Conservation (phyloP, 257 asterid genomes). For the Forsythia suspensa region DNA sequence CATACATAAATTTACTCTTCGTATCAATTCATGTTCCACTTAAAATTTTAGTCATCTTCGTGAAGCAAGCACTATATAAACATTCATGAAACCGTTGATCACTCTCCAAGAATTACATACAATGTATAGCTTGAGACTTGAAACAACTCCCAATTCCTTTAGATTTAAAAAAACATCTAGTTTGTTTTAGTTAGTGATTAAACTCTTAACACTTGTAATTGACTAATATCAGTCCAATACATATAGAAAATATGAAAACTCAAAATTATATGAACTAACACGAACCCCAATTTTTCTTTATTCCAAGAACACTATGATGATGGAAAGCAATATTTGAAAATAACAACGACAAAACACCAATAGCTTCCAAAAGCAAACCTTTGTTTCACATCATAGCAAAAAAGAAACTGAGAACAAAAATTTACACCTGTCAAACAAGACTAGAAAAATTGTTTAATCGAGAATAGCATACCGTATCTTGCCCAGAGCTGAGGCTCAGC, state of each 20-base stretch:
- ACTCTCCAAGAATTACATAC: not conserved
- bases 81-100: not conserved
- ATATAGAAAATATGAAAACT: too few species aligned
- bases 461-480: slow-evolving; percentile 12
- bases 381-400: not conserved
- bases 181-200: not conserved
- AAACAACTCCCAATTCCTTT: not conserved
- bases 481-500: slow-evolving; percentile 17
- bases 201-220: not conserved
- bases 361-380: not conserved
- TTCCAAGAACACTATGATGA: not conserved
- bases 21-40: not conserved
- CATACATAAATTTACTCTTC: not conserved
- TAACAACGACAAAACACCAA: not conserved
- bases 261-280: too few species aligned
- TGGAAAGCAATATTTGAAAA: not conserved
- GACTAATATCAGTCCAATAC: not conserved
- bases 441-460: not conserved
- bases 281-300: too few species aligned
- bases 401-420: too few species aligned
- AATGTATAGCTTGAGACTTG: not conserved
- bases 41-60: not conserved
- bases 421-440: not conserved
- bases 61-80: not conserved
- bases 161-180: too few species aligned